Evolutionary conservation across 495 filamentous ascomycete genomes (phyloP).

Genomic region (Astrothelium macrocarpum): DNA sequence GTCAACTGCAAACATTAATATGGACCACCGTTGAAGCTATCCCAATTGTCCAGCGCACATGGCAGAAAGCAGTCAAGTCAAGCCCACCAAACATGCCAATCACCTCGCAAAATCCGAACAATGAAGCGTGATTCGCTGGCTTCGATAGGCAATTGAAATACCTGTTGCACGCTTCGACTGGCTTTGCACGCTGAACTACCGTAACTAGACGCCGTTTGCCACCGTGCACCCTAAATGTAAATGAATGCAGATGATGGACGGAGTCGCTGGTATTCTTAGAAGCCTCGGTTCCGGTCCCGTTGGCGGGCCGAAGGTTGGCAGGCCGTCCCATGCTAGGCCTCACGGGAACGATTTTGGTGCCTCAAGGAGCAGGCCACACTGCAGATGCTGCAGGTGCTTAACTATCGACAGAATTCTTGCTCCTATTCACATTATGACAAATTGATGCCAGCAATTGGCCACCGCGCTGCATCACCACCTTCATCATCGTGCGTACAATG

Average conservation of each 20-base stretch:
- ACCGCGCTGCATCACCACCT: not conserved
- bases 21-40: not conserved
- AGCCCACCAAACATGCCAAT: not conserved
- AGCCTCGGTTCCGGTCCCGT: not conserved
- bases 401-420: not conserved
- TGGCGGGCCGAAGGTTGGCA: not conserved
- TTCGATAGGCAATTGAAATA: not conserved
- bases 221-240: not conserved
- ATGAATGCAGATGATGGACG: not conserved
- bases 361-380: not conserved
- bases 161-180: not conserved
- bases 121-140: not conserved
- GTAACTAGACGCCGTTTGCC: not conserved
- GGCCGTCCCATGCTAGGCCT: not conserved
- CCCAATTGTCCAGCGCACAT: not conserved
- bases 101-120: not conserved
- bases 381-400: not conserved
- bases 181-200: not conserved
- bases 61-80: not conserved
- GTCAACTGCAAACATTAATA: not conserved
- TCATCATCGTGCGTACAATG: not conserved
- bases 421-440: not conserved
- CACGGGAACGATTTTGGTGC: not conserved
- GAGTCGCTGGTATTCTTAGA: not conserved
- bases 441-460: not conserved